Evolutionary conservation across 1,284 basidiomycete genomes (phyloP), one percentile per base, ranked within the genome.

Genomic region (Trichosporon faecale): DNA sequence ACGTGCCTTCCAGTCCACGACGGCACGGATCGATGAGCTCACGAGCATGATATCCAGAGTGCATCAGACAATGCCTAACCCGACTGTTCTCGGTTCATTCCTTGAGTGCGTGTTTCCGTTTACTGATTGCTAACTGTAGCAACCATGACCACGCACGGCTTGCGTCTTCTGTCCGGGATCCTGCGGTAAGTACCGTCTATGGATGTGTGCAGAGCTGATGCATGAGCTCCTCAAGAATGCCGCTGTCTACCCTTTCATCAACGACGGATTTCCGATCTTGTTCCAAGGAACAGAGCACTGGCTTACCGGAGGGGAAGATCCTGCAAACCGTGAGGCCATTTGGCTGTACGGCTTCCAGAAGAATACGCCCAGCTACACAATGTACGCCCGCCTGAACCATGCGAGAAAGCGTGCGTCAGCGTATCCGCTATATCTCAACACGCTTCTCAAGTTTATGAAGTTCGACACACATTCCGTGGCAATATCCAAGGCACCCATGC

Each of bases 401-500:
- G 89, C 88, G 4, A 86, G 91, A 46, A 88, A 88, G 73, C 84
- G 84, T 1, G 89, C 89, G 85, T 66, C 86, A 83, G 65, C 86
- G 82, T 77, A 80, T 70, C 76, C 82, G 40, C 81, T 84, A 52
- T 92, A 88, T 80, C 82, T 88, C 73, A 86, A 85, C 18, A 88
- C 87, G 21, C 76, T 90, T 85, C 84, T 88, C 68, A 84, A 71
- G 76, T 84, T 78, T 64, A 82, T 74, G 78, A 85, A 74, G 69
- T 82, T 60, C 29, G 76, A 77, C 66, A 72, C 76, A 23, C 84
- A 86, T 69, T 85, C 88, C 0, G 82, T 91, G 55, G 88, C 86
- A 0, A 79, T 91, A 31, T 86, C 85, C 64, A 92, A 92, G 80
- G 84, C 86, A 0, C 90, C 90, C 0, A 80, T 93, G 72, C 85